Conservation (phyloP, 2,329 filamentous ascomycete genomes). For the Leptographium lundbergii region DNA sequence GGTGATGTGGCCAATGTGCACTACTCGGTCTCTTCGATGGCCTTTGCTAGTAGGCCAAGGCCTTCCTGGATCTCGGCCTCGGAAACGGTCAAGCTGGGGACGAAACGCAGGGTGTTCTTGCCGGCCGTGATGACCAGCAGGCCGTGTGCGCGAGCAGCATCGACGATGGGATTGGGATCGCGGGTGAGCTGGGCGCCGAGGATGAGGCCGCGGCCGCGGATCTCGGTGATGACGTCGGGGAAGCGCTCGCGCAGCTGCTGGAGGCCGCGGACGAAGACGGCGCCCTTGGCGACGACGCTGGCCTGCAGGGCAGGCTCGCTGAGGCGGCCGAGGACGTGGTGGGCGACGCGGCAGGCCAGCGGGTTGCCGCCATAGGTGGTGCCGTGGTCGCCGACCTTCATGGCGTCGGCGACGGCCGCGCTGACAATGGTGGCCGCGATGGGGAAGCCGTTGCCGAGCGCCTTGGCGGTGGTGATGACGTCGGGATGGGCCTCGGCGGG, state of each 20-base stretch:
- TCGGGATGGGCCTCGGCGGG: slow-evolving; percentile 79
- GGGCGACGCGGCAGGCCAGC: slow-evolving; percentile 69
- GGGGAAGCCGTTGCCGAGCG: slow-evolving; percentile 90
- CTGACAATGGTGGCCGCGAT: slow-evolving; percentile 68
- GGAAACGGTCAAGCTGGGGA: slow-evolving; percentile 72
- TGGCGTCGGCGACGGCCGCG: slow-evolving; percentile 51
- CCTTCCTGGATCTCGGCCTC: slow-evolving; percentile 71
- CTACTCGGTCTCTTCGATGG: slow-evolving; percentile 32
- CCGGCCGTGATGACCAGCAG: slow-evolving; percentile 86
- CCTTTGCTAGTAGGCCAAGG: slow-evolving; percentile 60
- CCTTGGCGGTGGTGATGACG: slow-evolving; percentile 88
- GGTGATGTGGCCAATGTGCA: not conserved
- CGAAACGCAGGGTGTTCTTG: slow-evolving; percentile 82
- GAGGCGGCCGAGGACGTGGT: slow-evolving; percentile 72
- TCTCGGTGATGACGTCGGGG: slow-evolving; percentile 63
- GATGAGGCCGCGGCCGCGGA: slow-evolving; percentile 74
- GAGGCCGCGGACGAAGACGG: slow-evolving; percentile 36
- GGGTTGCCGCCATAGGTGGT: slow-evolving; percentile 94
- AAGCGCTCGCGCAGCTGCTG: slow-evolving; percentile 31
- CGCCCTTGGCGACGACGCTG: slow-evolving; percentile 53
- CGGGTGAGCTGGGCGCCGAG: slow-evolving; percentile 71
- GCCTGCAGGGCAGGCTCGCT: slow-evolving; percentile 57
- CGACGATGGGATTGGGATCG: slow-evolving; percentile 63
- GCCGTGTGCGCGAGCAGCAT: slow-evolving; percentile 75
- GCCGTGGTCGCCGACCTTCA: slow-evolving; percentile 64